Base-by-base conservation (phyloP, 1,284 basidiomycete species). In the Coriolopsis trogii region DNA sequence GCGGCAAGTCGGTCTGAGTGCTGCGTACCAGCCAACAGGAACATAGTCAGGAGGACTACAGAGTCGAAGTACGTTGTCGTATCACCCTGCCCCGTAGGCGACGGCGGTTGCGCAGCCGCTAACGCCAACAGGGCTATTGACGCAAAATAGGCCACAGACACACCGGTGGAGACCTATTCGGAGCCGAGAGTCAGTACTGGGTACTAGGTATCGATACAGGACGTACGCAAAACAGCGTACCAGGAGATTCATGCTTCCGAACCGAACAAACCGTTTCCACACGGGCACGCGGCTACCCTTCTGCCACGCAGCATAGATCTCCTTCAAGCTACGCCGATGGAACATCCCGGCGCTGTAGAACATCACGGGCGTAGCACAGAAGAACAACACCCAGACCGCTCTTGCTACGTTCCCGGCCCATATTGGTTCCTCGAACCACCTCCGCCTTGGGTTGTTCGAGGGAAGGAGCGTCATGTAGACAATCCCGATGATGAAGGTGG, bases 211-310 rank as follows among this genome's bases (percentile, higher is more conserved):
- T 13, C 33, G 2, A 16, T 16, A n/a, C n/a, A n/a, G n/a, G n/a
- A 13, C n/a, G 28, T 23, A n/a, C n/a, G n/a, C 20, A 3, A 23
- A 7, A 26, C 5, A 7, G 48, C 63, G 29, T 55, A 85, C 84
- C 25, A 95, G 74, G 12, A 93, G 76, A 63, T 92, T 91, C 91
- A 94, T 94, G 61, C 85, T 89, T 0, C 91, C 92, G 64, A 92
- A 94, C n/a, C 75, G 73, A 37, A 82, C 71, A 37, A 90, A 80
- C 1, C 85, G 76, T 40, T 71, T 70, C 55, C 75, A 68, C 15
- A 85, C 68, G 0, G 85, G 78, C 2, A 75, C 76, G 4, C 71
- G 65, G 56, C 80, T 85, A 8, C 80, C 75, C 40, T 59, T 75
- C 45, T 73, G 73, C 85, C 87, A 89, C 13, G 83, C 66, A 12